Conservation (phyloP, 768 basidiomycete genomes). For the Amylocystis lapponica region DNA sequence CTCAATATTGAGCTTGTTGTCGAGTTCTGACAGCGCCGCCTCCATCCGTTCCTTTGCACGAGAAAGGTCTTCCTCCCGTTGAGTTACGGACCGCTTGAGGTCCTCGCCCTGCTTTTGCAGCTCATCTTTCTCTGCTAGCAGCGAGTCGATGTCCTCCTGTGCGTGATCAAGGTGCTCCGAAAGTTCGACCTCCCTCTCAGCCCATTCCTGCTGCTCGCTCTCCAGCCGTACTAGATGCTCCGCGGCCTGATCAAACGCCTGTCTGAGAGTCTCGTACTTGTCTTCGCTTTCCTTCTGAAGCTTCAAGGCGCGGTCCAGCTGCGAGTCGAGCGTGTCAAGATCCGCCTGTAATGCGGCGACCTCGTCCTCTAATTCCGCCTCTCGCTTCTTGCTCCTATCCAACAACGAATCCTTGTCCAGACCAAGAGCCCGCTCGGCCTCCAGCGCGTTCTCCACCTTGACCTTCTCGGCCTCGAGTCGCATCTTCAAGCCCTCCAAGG, state of each 20-base stretch:
- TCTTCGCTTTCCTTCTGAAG: conserved; percentile 77
- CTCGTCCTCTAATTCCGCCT: conserved; percentile 82
- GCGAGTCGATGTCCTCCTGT: conserved; percentile 51
- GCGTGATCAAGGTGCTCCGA: conserved; percentile 49
- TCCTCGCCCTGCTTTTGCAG: conserved; percentile 65
- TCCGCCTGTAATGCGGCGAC: conserved; percentile 74
- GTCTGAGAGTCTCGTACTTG: conserved; percentile 63
- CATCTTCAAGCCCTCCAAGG: conserved; percentile 76
- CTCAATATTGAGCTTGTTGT: conserved; percentile 65
- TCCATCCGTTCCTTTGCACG: conserved; percentile 76
- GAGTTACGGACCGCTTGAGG: conserved; percentile 56
- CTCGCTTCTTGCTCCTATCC: conserved; percentile 79
- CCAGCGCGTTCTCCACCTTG: conserved; percentile 74
- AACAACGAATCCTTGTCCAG: conserved; percentile 81
- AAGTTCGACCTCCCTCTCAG: conserved; percentile 57
- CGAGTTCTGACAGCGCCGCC: conserved; percentile 54
- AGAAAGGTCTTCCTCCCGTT: conserved; percentile 76
- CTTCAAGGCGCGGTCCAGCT: conserved; percentile 74
- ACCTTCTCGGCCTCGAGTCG: conserved; percentile 78
- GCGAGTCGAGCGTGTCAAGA: conserved; percentile 77
- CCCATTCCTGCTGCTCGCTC: conserved; percentile 65
- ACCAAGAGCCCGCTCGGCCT: conserved; percentile 72
- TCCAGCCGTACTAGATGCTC: conserved; percentile 83
- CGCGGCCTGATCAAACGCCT: conserved; percentile 78
- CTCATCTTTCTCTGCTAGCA: conserved; percentile 55